Conservation (phyloP, 176 grass and related monocot species). For the Raddia guianensis region DNA sequence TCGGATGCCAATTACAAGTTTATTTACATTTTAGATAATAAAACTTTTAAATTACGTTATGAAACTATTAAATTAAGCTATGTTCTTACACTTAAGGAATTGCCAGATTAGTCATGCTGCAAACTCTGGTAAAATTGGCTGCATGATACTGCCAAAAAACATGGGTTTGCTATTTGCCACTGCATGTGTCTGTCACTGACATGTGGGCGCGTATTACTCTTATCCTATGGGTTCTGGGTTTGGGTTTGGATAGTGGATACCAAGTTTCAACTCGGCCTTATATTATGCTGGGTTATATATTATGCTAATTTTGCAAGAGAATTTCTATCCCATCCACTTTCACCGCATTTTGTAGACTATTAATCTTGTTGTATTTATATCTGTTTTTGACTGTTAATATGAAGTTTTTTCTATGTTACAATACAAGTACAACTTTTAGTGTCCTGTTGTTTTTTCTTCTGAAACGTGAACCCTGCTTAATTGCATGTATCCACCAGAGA, state of each 20-base stretch:
- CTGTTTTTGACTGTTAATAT: slow-evolving; percentile 28
- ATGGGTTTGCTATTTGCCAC: no score
- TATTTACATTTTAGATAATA: slow-evolving; percentile 1
- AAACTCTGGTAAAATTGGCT: background rate
- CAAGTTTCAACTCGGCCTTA: slow-evolving; percentile 20
- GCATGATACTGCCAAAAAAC: no score
- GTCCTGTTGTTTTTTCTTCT: slow-evolving; percentile 8
- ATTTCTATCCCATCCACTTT: background rate
- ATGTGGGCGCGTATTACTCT: no score
- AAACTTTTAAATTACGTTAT: background rate
- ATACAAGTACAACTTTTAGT: slow-evolving; percentile 11
- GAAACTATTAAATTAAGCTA: slow-evolving; percentile 16
- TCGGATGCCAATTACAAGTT: slow-evolving; percentile 14
- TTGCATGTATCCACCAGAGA: slow-evolving; percentile 56
- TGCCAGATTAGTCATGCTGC: slow-evolving; percentile 18
- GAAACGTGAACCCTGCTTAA: slow-evolving; percentile 29
- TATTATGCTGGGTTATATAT: background rate
- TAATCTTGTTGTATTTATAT: slow-evolving; percentile 15
- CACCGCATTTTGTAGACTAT: background rate
- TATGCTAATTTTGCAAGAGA: background rate
- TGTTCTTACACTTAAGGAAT: slow-evolving; percentile 22
- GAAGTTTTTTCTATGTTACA: slow-evolving; percentile 28
- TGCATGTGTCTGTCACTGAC: no score
- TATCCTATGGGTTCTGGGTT: slow-evolving; percentile 20
- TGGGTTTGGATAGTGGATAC: slow-evolving; percentile 22